Conservation (phyloP, 768 basidiomycete genomes). For the Boletus fagicola region DNA sequence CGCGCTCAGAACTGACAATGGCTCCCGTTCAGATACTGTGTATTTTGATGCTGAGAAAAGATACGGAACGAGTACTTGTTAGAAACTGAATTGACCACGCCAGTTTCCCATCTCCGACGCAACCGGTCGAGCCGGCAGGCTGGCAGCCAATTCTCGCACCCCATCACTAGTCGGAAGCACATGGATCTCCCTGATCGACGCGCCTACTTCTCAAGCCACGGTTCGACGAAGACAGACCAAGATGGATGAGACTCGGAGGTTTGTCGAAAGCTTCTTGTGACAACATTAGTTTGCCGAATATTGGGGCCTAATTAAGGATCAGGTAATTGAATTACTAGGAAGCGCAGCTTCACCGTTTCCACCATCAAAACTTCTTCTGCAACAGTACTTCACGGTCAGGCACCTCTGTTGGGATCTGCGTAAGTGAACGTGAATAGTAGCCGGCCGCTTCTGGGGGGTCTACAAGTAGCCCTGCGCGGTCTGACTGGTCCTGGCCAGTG, state of each 20-base stretch:
- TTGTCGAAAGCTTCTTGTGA: constrained; percentile 8
- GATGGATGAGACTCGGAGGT: neutral
- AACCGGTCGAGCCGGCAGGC: constrained; percentile 5
- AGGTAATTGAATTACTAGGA: constrained; percentile 20
- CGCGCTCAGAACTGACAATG: neutral
- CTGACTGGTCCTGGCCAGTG: neutral
- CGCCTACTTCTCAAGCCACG: neutral
- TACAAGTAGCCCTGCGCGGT: neutral
- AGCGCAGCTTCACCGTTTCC: constrained; percentile 17
- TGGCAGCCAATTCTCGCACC: constrained; percentile 12
- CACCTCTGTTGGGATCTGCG: neutral
- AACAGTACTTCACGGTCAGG: constrained; percentile 1
- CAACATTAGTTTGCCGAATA: constrained; percentile 19
- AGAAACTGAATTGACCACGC: constrained; percentile 9
- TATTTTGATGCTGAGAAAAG: constrained; percentile 4
- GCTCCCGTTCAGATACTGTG: neutral
- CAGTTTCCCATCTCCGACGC: constrained; percentile 25
- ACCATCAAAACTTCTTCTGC: constrained; percentile 5
- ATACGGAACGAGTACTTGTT: constrained; percentile 1
- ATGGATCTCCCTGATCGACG: constrained; percentile 10
- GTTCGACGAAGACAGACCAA: constrained; percentile 11
- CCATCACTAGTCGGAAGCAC: constrained; percentile 9
- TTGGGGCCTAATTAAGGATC: constrained; percentile 19
- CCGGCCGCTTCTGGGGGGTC: neutral
- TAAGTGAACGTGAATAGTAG: constrained; percentile 9